A percentile compares a stretch with the other conserved stretches of the same genome.
Conservation (phyloP, 108 stramenopile genomes). For the Skeletonema potamos region DNA sequence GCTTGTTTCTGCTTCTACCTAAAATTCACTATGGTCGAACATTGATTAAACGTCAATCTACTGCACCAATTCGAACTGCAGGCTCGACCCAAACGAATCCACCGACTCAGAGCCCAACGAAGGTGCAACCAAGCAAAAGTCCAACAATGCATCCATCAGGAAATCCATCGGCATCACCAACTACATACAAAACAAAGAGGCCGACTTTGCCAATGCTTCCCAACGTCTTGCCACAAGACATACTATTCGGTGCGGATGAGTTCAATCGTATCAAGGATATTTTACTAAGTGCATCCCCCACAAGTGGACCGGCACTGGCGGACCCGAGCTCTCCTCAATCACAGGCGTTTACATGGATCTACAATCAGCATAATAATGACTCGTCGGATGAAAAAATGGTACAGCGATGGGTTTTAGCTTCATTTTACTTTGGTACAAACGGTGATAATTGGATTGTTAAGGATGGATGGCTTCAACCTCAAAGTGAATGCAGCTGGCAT, state of each 20-base stretch:
- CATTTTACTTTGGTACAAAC: constrained; percentile 42
- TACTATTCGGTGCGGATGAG: constrained; percentile 5
- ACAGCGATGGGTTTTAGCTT: constrained; percentile 53
- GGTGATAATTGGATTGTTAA: constrained; percentile 43
- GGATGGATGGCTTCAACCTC: constrained; percentile 46
- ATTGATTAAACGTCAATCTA: not conserved
- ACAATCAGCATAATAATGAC: constrained; percentile 1
- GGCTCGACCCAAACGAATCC: not conserved
- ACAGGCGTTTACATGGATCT: constrained; percentile 23
- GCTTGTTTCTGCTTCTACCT: not conserved
- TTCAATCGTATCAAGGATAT: constrained; percentile 10
- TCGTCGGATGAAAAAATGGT: constrained; percentile 20
- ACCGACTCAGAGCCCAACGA: not conserved
- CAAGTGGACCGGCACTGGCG: constrained; percentile 10
- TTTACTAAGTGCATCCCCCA: constrained; percentile 21
- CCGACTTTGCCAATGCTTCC: constrained; percentile 7
- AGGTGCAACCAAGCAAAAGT: not conserved
- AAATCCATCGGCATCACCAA: not conserved
- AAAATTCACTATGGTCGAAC: not conserved
- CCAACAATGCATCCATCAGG: constrained; percentile 11
- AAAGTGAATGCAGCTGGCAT: constrained; percentile 58
- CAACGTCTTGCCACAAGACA: constrained; percentile 17
- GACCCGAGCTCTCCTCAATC: constrained; percentile 26
- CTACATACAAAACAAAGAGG: not conserved
- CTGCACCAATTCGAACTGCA: not conserved